Conservation (phyloP, 768 basidiomycete genomes). For the Psilocybe sp. region DNA sequence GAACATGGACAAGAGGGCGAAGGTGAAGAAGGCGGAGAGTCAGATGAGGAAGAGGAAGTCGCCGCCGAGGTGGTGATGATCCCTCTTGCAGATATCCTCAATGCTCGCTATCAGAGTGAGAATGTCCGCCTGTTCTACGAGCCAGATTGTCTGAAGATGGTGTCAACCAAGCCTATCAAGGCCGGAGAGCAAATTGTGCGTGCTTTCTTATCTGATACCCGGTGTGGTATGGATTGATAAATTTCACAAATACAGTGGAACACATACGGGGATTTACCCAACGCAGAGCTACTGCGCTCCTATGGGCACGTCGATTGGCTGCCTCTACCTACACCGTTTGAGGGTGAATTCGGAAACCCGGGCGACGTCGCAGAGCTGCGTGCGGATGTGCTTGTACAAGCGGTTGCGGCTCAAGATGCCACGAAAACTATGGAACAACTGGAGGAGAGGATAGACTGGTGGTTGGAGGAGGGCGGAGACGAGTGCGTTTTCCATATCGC, state of each 20-base stretch:
- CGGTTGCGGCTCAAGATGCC: slow-evolving; percentile 21
- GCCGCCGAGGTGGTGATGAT: slow-evolving; percentile 82
- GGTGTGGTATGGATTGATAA: slow-evolving; percentile 7
- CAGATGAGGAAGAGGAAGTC: slow-evolving; percentile 38
- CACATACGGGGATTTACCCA: slow-evolving; percentile 92
- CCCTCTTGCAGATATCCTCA: slow-evolving; percentile 94
- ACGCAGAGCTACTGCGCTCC: slow-evolving; percentile 88
- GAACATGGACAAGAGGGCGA: slow-evolving; percentile 28
- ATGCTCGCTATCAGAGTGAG: slow-evolving; percentile 80
- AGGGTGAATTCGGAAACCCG: slow-evolving; percentile 62
- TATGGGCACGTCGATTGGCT: slow-evolving; percentile 91
- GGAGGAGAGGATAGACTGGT: slow-evolving; percentile 82
- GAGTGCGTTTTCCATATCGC: slow-evolving; percentile 55
- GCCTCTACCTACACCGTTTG: slow-evolving; percentile 33
- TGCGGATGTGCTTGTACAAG: slow-evolving; percentile 62
- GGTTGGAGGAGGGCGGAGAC: slow-evolving; percentile 87
- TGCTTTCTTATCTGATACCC: slow-evolving; percentile 7
- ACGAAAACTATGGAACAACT: slow-evolving; percentile 20
- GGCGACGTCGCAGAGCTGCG: slow-evolving; percentile 76
- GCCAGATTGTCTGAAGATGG: slow-evolving; percentile 69
- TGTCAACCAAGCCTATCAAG: slow-evolving; percentile 69
- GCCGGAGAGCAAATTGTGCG: slow-evolving; percentile 86
- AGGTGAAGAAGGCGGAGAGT: slow-evolving; percentile 34
- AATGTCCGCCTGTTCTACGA: slow-evolving; percentile 88
- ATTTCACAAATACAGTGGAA: slow-evolving; percentile 63